Base-by-base conservation (phyloP, 1,284 basidiomycete species). In the Rhodotorula glutinis region DNA sequence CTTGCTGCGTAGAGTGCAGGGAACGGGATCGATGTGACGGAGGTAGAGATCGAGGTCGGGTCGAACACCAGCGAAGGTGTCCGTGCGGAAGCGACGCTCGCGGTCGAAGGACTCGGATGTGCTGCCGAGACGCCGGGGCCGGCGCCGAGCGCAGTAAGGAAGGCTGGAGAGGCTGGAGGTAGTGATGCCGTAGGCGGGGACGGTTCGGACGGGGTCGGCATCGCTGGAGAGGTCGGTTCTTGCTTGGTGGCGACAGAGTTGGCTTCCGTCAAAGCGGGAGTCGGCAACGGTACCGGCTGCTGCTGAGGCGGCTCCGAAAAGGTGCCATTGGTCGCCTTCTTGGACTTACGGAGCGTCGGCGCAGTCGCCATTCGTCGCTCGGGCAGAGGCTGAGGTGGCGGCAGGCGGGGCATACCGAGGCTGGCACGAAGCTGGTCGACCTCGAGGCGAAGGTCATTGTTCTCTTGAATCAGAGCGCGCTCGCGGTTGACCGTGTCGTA, bases 401-500 rank as follows among this genome's bases (percentile, higher is more conserved):
- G 70, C 14, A 75, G 65, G 3, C 72, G 63, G 38, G 70, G 60
- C 62, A 75, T 59, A 29, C 71, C 70, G 53, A 75, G 66, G 23
- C 67, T 65, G 13, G 58, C 59, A 40, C 75, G 64, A 47, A 75
- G 69, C 56, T 71, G 60, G 57, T 75, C 71, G 38, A 75, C 66
- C 47, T 75, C 72, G 53, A 60, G 61, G 43, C 75, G 73, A 8
- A 75, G 63, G 47, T 71, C 70, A 58, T 67, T 62, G 66, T 75
- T 75, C 68, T 75, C 75, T 52, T 70, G 54, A 47, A 65, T 53
- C 53, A 75, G 67, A 9, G 70, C 62, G 43, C 57, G 68, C 62
- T 75, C 75, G 29, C 72, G 68, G n/a, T 63, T 65, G 47, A 72
- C 69, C 25, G 74, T 67, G 51, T 75, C 68, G 62, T 62, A 73